phyloP scores from a whole-genome alignment of 1,139 yeast genomes.

The Kodamaea plutei region DNA sequence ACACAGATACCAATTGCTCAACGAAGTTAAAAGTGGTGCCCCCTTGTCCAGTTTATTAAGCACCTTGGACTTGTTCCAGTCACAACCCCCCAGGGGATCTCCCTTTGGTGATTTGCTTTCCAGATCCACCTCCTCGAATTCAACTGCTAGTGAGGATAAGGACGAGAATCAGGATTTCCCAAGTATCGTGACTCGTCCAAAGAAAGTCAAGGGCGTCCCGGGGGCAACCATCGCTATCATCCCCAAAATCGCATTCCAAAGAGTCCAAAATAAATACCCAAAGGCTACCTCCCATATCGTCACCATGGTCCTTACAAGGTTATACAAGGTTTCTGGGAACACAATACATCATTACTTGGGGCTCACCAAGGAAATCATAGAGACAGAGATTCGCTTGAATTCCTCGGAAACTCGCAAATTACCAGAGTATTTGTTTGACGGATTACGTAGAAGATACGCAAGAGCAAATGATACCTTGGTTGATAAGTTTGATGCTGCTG shows the following conservation, averaged over 20 bases:
- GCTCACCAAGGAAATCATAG: slow-evolving; percentile 73
- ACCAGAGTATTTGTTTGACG: slow-evolving; percentile 49
- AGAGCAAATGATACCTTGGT: slow-evolving; percentile 38
- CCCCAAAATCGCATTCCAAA: slow-evolving; percentile 76
- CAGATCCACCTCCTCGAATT: slow-evolving; percentile 7
- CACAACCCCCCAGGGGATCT: slow-evolving; percentile 7
- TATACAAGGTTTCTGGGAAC: slow-evolving; percentile 86
- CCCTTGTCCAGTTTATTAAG: slow-evolving; percentile 82
- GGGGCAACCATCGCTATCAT: slow-evolving; percentile 86
- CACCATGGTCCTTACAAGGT: slow-evolving; percentile 82
- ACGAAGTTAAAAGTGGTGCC: slow-evolving; percentile 80
- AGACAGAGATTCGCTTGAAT: slow-evolving; percentile 71
- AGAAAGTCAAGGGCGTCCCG: slow-evolving; percentile 14
- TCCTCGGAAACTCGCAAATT: background rate
- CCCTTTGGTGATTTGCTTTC: slow-evolving; percentile 13
- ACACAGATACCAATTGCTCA: slow-evolving; percentile 67
- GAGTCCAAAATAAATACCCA: slow-evolving; percentile 74
- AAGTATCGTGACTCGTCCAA: slow-evolving; percentile 57
- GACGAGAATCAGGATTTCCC: slow-evolving; percentile 21
- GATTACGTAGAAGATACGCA: background rate
- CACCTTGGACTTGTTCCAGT: slow-evolving; percentile 59
- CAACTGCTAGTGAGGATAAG: slow-evolving; percentile 1
- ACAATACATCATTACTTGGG: slow-evolving; percentile 87
- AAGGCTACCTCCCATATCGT: slow-evolving; percentile 90
- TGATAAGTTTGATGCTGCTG: slow-evolving; percentile 29